Base-by-base conservation (phyloP, 2,329 filamentous ascomycete species). In the Colletotrichum costaricense region DNA sequence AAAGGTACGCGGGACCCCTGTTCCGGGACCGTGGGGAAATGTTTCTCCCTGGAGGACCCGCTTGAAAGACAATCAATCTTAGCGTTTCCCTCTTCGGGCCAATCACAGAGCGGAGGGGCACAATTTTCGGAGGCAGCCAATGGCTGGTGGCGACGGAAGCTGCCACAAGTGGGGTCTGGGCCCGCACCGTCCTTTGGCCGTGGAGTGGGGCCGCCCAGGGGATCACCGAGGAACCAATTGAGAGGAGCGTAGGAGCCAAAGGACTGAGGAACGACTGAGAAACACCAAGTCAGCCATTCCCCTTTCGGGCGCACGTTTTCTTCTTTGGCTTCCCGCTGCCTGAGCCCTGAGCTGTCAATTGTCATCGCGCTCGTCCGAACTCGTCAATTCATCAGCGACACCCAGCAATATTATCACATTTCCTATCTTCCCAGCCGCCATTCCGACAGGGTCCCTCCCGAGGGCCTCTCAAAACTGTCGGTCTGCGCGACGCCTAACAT, bases 51-150 rank as follows among this genome's bases (percentile, higher is more conserved):
- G 5, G 5, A 19, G 5, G 38, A 19, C 12, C 38, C 4, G 42
- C 52, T 14, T 22, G 2, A 24, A 52, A 63, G 59, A 8, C 59
- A 52, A 56, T 56, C 35, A 6, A 16, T 16, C 14, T 46, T 56
- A 64, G 62, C 30, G 22, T 7, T 5, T 7, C 0, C 2, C 1
- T 1, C 1, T 0, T 5, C 0, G 5, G 2, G 1, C 63, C 52
- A 65, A 65, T 65, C 0, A 65, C n/a, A 65, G n/a, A 16, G 3
- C 12, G 1, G 22, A 42, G 16, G 6, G 52, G 22, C 19, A 5
- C 7, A 9, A 49, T 49, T 1, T 4, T 22, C 1, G 33, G 63
- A 65, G 63, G 63, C 63, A 65, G 52, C 63, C 63, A 42, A 56
- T 42, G 16, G 11, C n/a, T 24, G 33, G 63, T n/a, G 49, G 22